A percentile compares a stretch with the other conserved stretches of the same genome.
These are phyloP conservation scores for Penicillium lagena DNA, from an alignment of 495 filamentous ascomycete species.

Conservation along the genomic window DNA sequence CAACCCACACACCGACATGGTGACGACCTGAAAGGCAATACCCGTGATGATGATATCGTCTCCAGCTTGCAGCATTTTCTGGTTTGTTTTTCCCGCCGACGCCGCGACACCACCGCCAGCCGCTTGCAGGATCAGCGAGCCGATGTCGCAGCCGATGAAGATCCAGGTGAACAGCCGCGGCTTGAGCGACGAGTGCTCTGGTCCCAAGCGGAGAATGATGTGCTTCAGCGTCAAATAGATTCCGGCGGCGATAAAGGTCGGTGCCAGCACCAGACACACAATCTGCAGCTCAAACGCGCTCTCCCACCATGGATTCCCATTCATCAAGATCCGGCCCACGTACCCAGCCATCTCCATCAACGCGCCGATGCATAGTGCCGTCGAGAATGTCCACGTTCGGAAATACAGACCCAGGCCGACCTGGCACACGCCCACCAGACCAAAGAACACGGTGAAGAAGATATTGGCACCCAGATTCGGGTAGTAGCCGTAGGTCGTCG, in stretches of 20 bases:
- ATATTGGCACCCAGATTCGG: conserved; percentile 56
- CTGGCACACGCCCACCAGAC: conserved; percentile 38
- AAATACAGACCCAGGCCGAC: conserved; percentile 47
- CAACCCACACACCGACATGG: conserved; percentile 51
- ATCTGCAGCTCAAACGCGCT: conserved; percentile 62
- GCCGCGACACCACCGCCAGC: conserved; percentile 57
- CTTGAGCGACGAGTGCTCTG: conserved; percentile 46
- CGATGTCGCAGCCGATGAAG: conserved; percentile 62
- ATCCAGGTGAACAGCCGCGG: conserved; percentile 58
- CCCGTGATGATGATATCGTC: conserved; percentile 67
- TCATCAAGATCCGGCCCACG: conserved; percentile 51
- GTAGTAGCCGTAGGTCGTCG: conserved; percentile 62
- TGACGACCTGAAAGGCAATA: conserved; percentile 63
- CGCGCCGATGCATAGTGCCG: conserved; percentile 43
- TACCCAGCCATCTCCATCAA: conserved; percentile 49
- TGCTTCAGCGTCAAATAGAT: conserved; percentile 67
- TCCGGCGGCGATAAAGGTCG: conserved; percentile 58
- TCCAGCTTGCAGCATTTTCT: conserved; percentile 20
- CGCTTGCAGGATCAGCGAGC: conserved; percentile 57
- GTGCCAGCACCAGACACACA: conserved; percentile 58
- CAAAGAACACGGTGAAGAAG: conserved; percentile 55
- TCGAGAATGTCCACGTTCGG: conserved; percentile 55
- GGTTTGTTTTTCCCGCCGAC: conserved; percentile 16
- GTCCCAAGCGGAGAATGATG: conserved; percentile 48
- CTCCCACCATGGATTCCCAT: conserved; percentile 53